Base-by-base conservation (phyloP, 2,329 filamentous ascomycete species). In the Tolypocladium ophioglossoides region DNA sequence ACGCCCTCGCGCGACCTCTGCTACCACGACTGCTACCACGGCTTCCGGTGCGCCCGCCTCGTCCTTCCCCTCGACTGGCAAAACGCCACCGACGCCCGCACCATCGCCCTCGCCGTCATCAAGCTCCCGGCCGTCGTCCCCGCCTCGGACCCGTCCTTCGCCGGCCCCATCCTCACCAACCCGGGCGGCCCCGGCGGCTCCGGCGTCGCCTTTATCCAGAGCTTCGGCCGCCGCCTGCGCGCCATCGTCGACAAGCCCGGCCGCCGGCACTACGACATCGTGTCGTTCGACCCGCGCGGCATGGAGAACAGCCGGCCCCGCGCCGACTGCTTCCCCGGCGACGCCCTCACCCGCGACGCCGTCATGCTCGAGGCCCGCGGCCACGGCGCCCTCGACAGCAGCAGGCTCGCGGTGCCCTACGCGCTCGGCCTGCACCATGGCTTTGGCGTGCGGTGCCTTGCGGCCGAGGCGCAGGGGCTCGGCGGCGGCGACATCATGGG, bases 271-370 rank as follows among this genome's bases (percentile, higher is more conserved):
- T 73, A 73, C 44, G 72, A 74, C 53, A 65, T 75, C 18, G 57
- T 77, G 5, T 68, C 68, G 8, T 77, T 74, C 57, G 74, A 77
- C 57, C 74, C 74, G 0, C 68, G 74, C 5, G 75, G 74, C 24
- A 57, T 76, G 6, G 66, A 63, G 2, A 59, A 64, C 53, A 71
- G 68, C 4, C 66, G 66, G 8, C 74, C 74, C 0, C 52, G 50
- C 12, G 65, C 68, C 1, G 66, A 74, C 51, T 77, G 74, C 63
- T 76, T 67, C 56, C 60, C 62, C 18, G 55, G 52, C 2, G 61
- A 67, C 37, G 35, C 59, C 9, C 58, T 70, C 8, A 65, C 66
- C 2, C 65, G 71, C 2, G 60, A 62, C 8, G 61, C 63, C 54
- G 52, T 65, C 52, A 14, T 59, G 51, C 57, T 72, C 49, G 59